Evolutionary conservation across 2,329 filamentous ascomycete species (phyloP).

Genomic region (Colletotrichum abscissum): DNA sequence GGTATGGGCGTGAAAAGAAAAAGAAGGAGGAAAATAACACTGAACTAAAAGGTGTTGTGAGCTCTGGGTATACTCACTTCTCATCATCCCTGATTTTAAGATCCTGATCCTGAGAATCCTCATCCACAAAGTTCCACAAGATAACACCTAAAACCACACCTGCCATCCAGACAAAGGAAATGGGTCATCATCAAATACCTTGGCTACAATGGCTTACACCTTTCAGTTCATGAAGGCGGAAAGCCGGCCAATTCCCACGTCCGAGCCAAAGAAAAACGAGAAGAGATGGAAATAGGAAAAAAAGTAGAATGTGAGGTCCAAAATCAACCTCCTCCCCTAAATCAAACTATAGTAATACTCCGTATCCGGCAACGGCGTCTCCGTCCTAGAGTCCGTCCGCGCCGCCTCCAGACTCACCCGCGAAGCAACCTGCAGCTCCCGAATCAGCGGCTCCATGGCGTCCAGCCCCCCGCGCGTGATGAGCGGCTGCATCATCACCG

Average conservation of each 20-base stretch:
- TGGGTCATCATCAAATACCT: not conserved
- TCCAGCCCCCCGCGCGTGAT: slow-evolving; percentile 45
- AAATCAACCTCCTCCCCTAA: not conserved
- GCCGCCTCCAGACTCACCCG: slow-evolving; percentile 32
- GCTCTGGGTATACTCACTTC: slow-evolving; percentile 1
- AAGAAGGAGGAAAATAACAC: not conserved
- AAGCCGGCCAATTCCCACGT: not conserved
- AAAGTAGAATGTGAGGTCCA: not conserved
- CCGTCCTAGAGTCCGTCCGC: slow-evolving; percentile 3
- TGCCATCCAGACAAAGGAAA: slow-evolving; percentile 4
- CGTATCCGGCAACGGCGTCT: slow-evolving; percentile 8
- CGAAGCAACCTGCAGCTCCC: slow-evolving; percentile 47
- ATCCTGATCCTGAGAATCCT: too few relatives aligned
- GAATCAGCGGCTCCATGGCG: slow-evolving; percentile 57
- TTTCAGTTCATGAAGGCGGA: not conserved
- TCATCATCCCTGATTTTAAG: not conserved
- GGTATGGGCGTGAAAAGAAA: not conserved
- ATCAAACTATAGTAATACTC: slow-evolving; percentile 24
- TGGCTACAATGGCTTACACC: not conserved
- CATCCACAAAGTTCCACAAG: not conserved
- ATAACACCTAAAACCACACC: not conserved
- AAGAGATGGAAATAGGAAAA: not conserved
- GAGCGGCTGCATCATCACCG: slow-evolving; percentile 4
- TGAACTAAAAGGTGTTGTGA: not conserved
- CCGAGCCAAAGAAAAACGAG: not conserved